Evolutionary conservation across 1,284 basidiomycete species (phyloP).

Genomic region (Takashimella tepidaria): DNA sequence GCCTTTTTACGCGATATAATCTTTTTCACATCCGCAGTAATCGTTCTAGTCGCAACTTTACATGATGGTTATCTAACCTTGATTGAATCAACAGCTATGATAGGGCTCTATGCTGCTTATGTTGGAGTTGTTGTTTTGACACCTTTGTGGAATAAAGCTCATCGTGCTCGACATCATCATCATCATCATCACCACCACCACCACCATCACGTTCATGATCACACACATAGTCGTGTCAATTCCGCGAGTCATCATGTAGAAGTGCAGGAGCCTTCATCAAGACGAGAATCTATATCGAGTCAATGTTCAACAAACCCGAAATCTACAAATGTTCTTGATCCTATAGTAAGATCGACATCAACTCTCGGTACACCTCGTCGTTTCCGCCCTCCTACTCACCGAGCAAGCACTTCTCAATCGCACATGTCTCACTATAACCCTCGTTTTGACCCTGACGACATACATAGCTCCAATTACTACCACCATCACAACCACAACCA

Average conservation of each 20-base stretch:
- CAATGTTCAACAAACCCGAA: background rate
- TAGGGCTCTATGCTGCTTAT: slow-evolving; percentile 73
- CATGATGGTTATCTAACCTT: slow-evolving; percentile 68
- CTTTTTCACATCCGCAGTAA: slow-evolving; percentile 81
- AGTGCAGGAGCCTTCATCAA: too few species aligned
- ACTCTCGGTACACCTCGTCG: slow-evolving; percentile 1
- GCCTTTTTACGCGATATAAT: slow-evolving; percentile 89
- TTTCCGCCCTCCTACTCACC: background rate
- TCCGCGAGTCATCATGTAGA: background rate
- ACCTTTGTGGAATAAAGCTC: slow-evolving; percentile 60
- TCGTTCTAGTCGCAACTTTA: slow-evolving; percentile 67
- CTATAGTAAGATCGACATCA: too few species aligned
- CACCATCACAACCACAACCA: slow-evolving; percentile 6
- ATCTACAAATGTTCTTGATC: too few species aligned
- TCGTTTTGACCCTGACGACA: background rate
- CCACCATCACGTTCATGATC: slow-evolving; percentile 1
- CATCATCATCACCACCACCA: background rate
- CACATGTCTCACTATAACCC: background rate
- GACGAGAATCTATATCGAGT: background rate
- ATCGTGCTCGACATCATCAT: slow-evolving; percentile 1
- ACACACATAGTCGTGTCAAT: background rate
- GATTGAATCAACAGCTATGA: slow-evolving; percentile 69
- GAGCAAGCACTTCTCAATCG: background rate
- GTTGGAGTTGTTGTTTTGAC: slow-evolving; percentile 70
- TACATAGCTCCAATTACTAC: background rate